Conservation (phyloP, 2,329 filamentous ascomycete species). For the Pyricularia pennisetigena region DNA sequence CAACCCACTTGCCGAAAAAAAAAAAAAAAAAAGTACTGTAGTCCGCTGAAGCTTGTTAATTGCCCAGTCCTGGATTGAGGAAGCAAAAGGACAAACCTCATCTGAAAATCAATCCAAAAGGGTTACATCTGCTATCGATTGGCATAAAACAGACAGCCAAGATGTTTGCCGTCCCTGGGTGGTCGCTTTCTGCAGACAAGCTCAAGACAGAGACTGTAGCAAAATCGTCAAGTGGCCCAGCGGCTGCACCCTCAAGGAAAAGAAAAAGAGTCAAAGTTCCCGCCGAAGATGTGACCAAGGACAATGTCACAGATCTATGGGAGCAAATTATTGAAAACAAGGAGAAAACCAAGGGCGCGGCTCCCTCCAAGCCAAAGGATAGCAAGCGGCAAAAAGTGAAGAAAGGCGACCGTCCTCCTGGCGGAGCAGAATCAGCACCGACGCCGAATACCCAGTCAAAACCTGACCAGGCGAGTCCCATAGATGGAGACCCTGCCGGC, state of each 20-base stretch:
- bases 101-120: background rate
- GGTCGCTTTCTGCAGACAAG: constrained; percentile 66
- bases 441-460: background rate
- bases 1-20: background rate
- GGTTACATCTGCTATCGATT: background rate
- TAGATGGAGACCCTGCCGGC: constrained; percentile 7
- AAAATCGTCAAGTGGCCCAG: constrained; percentile 4
- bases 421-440: constrained; percentile 14
- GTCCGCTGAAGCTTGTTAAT: background rate
- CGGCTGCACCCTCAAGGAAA: constrained; percentile 36
- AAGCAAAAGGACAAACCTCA: background rate
- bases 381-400: constrained; percentile 22
- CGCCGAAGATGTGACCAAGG: constrained; percentile 43
- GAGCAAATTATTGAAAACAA: constrained; percentile 69
- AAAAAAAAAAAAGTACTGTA: background rate
- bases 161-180: constrained; percentile 93
- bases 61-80: background rate
- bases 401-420: constrained; percentile 10
- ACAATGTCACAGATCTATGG: constrained; percentile 71
- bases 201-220: constrained; percentile 58
- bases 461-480: background rate
- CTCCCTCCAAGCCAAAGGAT: constrained; percentile 7
- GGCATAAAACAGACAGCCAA: background rate
- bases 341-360: constrained; percentile 12
- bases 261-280: constrained; percentile 36